These are phyloP conservation scores for Hanseniaspora uvarum DNA, from an alignment of 1,139 yeast genomes.

Conservation along the genomic window DNA sequence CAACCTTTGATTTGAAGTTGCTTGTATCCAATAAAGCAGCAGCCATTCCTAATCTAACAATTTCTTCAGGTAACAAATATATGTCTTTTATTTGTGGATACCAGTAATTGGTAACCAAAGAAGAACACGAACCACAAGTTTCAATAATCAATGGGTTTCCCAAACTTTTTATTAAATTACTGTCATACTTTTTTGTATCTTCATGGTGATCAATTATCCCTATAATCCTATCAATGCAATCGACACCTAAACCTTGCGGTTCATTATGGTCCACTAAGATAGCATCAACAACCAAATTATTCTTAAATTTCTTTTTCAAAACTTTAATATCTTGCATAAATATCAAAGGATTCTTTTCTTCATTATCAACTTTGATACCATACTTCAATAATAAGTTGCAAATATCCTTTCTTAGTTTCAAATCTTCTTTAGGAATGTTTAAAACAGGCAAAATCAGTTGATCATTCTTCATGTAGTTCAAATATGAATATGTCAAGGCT, in stretches of 20 bases:
- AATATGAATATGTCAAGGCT: slow-evolving; percentile 62
- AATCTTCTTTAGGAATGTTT: slow-evolving; percentile 58
- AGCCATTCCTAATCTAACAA: slow-evolving; percentile 33
- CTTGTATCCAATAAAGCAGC: slow-evolving; percentile 69
- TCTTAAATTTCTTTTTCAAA: slow-evolving; percentile 24
- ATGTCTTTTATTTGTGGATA: slow-evolving; percentile 23
- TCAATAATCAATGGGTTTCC: slow-evolving; percentile 50
- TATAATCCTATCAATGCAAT: slow-evolving; percentile 35
- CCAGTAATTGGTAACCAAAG: slow-evolving; percentile 62
- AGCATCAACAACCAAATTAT: slow-evolving; percentile 32
- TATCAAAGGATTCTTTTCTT: slow-evolving; percentile 35
- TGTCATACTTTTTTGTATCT: slow-evolving; percentile 46
- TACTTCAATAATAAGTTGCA: slow-evolving; percentile 37
- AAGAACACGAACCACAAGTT: slow-evolving; percentile 66
- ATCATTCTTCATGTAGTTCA: slow-evolving; percentile 26
- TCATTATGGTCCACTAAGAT: slow-evolving; percentile 77
- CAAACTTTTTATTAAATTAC: slow-evolving; percentile 26
- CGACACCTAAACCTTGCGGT: slow-evolving; percentile 43
- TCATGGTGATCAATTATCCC: slow-evolving; percentile 82
- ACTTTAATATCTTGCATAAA: slow-evolving; percentile 54
- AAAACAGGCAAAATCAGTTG: slow-evolving; percentile 52
- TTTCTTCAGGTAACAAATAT: slow-evolving; percentile 3
- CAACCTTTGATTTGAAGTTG: slow-evolving; percentile 50
- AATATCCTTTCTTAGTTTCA: slow-evolving; percentile 63
- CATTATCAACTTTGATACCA: slow-evolving; percentile 40